These are phyloP conservation scores for Penicillium sp. DNA, from an alignment of 2,329 filamentous ascomycete species.

Conservation along the genomic window DNA sequence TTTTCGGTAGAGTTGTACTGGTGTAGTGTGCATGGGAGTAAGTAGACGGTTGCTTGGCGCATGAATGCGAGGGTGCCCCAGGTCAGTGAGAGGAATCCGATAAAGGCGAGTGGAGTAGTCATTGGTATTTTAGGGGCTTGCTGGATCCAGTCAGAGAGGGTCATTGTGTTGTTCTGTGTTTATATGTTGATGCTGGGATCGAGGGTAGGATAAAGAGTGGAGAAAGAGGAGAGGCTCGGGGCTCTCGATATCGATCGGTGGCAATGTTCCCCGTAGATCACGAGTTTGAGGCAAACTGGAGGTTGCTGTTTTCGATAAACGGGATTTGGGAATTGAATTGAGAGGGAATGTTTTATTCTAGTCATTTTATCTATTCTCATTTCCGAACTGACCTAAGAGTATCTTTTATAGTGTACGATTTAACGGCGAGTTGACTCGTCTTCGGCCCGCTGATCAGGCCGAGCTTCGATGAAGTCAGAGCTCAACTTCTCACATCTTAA, in stretches of 20 bases:
- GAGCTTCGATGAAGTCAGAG: constrained; percentile 8
- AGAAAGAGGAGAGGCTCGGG: background rate
- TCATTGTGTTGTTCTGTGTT: background rate
- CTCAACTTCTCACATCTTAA: no score
- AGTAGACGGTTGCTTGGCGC: constrained; percentile 15
- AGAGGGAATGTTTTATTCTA: background rate
- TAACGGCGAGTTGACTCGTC: background rate
- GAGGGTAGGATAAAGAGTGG: background rate
- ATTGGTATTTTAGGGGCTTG: background rate
- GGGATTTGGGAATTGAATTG: background rate
- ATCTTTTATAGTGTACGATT: background rate
- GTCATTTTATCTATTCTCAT: background rate
- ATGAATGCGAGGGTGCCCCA: background rate
- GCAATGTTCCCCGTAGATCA: background rate
- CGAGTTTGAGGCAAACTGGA: background rate
- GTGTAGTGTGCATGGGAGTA: constrained; percentile 14
- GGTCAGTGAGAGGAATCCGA: background rate
- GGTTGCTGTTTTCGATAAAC: background rate
- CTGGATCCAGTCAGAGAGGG: background rate
- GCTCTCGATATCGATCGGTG: no score
- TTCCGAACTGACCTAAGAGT: background rate
- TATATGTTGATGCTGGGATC: background rate
- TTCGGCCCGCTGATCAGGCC: constrained; percentile 7
- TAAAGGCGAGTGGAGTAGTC: background rate
- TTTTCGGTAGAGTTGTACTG: constrained; percentile 15